Conservation (phyloP, 768 basidiomycete species). For the Hysterangium stoloniferum region DNA sequence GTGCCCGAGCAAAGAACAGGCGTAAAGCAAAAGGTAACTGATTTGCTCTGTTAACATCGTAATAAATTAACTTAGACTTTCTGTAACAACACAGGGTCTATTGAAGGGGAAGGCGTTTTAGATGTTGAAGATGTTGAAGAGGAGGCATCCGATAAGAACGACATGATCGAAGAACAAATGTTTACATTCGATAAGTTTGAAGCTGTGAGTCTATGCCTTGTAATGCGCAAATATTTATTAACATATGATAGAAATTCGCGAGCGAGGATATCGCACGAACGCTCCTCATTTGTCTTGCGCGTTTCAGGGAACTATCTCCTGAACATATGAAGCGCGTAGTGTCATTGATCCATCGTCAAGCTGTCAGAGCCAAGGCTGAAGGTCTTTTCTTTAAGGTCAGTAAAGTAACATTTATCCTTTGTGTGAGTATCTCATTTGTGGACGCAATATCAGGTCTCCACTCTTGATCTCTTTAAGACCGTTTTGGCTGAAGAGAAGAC, state of each 20-base stretch:
- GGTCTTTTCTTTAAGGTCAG: conserved; percentile 89
- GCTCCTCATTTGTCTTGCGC: conserved; percentile 70
- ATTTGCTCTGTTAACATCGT: background rate
- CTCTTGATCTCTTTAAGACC: conserved; percentile 78
- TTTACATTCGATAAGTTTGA: conserved; percentile 93
- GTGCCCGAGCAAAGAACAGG: conserved; percentile 33
- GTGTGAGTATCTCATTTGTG: background rate
- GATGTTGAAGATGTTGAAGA: conserved; percentile 66
- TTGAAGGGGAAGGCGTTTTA: conserved; percentile 47
- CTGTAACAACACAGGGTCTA: conserved; percentile 11
- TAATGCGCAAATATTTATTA: background rate
- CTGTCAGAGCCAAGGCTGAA: conserved; percentile 85
- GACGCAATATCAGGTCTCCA: conserved; percentile 59
- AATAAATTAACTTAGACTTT: background rate
- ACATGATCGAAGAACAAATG: conserved; percentile 70
- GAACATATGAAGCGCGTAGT: conserved; percentile 91
- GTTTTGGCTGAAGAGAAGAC: conserved; percentile 77
- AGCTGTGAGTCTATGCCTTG: conserved; percentile 44
- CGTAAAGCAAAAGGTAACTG: conserved; percentile 6
- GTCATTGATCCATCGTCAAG: conserved; percentile 83
- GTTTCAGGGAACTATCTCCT: conserved; percentile 76
- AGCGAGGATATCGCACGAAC: conserved; percentile 80
- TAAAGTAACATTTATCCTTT: too few species aligned
- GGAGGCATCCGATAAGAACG: conserved; percentile 41
- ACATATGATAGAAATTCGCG: conserved; percentile 69